Conservation (phyloP, 352 stramenopile genomes). For the Phytophthora fragariaefolia region DNA sequence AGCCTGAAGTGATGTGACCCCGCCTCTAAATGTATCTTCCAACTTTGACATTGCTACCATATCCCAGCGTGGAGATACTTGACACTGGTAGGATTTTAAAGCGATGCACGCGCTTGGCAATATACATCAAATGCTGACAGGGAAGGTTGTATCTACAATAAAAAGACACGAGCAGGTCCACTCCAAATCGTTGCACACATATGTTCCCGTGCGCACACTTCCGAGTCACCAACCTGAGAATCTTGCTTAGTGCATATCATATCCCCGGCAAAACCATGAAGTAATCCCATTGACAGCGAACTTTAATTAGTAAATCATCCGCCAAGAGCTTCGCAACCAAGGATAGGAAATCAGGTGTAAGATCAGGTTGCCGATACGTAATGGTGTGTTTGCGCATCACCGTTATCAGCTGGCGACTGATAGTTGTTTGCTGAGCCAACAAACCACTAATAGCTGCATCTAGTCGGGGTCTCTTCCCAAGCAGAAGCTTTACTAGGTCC, state of each 20-base stretch:
- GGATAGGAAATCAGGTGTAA: neutral
- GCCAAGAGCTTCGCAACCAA: neutral
- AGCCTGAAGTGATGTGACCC: neutral
- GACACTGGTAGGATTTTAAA: neutral
- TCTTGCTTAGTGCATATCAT: neutral
- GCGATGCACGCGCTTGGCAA: neutral
- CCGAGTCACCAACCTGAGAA: neutral
- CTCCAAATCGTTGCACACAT: neutral
- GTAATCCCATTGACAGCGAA: neutral
- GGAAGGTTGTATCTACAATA: neutral
- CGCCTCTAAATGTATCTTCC: neutral
- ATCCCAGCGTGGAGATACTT: neutral
- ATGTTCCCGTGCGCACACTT: neutral
- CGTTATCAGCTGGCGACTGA: neutral
- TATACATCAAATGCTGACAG: neutral
- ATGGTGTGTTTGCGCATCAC: neutral
- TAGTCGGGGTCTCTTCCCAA: constrained; percentile 6
- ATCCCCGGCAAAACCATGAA: neutral
- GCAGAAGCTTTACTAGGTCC: constrained; percentile 28
- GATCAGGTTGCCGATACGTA: neutral
- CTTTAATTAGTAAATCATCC: neutral
- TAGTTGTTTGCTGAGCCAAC: constrained; percentile 15
- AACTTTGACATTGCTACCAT: neutral
- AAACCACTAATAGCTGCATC: constrained; percentile 18
- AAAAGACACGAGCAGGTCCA: neutral